Evolutionary conservation across 1,284 basidiomycete species (phyloP), one percentile per base, ranked within the genome.

Genomic region (Laetiporus sulphureus): DNA sequence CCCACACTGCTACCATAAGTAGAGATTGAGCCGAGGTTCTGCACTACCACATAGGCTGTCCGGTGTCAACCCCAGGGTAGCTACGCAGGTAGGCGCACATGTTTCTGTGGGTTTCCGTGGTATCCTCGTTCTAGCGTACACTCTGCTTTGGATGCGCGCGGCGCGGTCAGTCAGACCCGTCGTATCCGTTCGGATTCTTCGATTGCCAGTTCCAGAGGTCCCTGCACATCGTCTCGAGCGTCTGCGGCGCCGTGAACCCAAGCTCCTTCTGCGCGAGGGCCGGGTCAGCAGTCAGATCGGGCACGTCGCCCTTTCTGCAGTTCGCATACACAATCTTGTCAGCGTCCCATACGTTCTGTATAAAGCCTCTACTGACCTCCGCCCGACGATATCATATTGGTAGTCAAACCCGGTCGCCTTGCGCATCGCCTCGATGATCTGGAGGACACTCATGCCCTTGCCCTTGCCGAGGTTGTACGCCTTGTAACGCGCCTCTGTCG

Each of bases 401-500:
- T 83, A 99, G 45, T 90, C 75, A 56, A 84, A 89, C 5, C 91
- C 91, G 22, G 88, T 91, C 1, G 91, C 91, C 63, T 89, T 88
- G 53, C 76, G 76, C 96, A 99, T 99, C 12, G 95, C 95, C 40
- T 91, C 88, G 44, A 97, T 77, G 64, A 99, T 98, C 61, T 96
- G 81, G 38, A 97, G 73, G 19, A 99, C 95, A 53, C 84, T 91
- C 76, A 92, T 82, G 31, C 95, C 96, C 44, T 79, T 75, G 31
- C 96, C 96, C 60, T 87, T 91, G 36, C 96, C 96, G 25, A 99
- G 80, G 67, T 99, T 99, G 73, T 94, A 99, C 11, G 91, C 91
- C 64, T 94, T 91, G 75, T 74, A 96, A 44, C 84, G 71, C 58
- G 66, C 75, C 8, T 73, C 67, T 8, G 68, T 64, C 41, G 68